A percentile compares a stretch with the other conserved stretches of the same genome.
Evolutionary conservation across 306 rosid genomes (phyloP).

Genomic region (Gynostemma pentaphyllum): DNA sequence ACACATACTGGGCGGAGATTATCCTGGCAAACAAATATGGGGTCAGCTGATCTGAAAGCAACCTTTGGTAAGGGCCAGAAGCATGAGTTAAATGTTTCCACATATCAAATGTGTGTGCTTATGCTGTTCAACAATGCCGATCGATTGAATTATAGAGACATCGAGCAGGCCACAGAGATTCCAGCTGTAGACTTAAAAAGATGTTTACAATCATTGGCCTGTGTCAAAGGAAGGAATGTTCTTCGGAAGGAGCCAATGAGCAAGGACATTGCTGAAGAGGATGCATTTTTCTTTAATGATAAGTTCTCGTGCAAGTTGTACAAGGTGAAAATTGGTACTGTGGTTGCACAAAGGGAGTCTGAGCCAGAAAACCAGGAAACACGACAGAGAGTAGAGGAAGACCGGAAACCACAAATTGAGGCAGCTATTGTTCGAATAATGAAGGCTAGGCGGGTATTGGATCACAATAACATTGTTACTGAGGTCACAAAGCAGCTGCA

Average conservation of each 20-base stretch:
- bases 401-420: slow-evolving; percentile 77
- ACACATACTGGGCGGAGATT: slow-evolving; percentile 69
- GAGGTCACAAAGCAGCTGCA: slow-evolving; percentile 82
- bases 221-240: slow-evolving; percentile 76
- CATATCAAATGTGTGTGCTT: slow-evolving; percentile 78
- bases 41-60: slow-evolving; percentile 73
- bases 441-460: slow-evolving; percentile 67
- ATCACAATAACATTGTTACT: slow-evolving; percentile 67
- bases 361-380: slow-evolving; percentile 84
- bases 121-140: slow-evolving; percentile 71
- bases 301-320: slow-evolving; percentile 57
- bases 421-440: slow-evolving; percentile 78
- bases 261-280: slow-evolving; percentile 69
- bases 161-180: slow-evolving; percentile 74
- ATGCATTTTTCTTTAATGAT: slow-evolving; percentile 57
- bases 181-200: slow-evolving; percentile 62
- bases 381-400: slow-evolving; percentile 75
- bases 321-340: slow-evolving; percentile 79
- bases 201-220: slow-evolving; percentile 79
- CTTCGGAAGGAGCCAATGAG: slow-evolving; percentile 80
- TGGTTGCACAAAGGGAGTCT: slow-evolving; percentile 71
- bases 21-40: slow-evolving; percentile 87
- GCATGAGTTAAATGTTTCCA: slow-evolving; percentile 79
- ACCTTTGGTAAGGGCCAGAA: slow-evolving; percentile 66
- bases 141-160: slow-evolving; percentile 55